A percentile compares a stretch with the other conserved stretches of the same genome.
Conservation (phyloP, 2,329 filamentous ascomycete genomes). For the Diplocarpon mali region DNA sequence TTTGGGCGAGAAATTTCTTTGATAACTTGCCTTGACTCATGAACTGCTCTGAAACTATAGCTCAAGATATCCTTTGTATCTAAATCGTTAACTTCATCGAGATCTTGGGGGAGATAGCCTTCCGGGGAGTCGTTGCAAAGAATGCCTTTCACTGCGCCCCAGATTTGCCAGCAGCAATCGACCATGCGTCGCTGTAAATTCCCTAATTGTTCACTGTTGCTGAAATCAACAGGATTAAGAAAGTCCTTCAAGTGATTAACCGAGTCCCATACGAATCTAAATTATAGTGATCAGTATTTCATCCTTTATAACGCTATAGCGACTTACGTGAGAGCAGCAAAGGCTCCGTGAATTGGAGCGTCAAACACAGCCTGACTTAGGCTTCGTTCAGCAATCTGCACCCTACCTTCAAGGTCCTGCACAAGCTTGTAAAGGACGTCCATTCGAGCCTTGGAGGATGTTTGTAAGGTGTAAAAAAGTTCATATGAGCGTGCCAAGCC, state of each 20-base stretch:
- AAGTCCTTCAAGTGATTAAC: constrained; percentile 6
- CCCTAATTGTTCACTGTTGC: constrained; percentile 6
- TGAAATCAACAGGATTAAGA: neutral
- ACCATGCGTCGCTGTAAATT: constrained; percentile 43
- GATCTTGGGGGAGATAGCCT: constrained; percentile 67
- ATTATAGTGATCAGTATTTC: neutral
- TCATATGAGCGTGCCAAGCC: constrained; percentile 71
- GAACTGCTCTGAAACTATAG: constrained; percentile 90
- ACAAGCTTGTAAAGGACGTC: constrained; percentile 48
- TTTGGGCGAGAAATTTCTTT: neutral
- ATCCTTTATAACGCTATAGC: neutral
- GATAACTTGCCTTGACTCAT: constrained; percentile 69
- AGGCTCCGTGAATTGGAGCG: constrained; percentile 57
- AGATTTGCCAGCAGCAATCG: constrained; percentile 54
- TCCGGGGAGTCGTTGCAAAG: constrained; percentile 93
- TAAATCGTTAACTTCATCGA: constrained; percentile 59
- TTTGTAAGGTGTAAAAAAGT: constrained; percentile 51
- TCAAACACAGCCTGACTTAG: constrained; percentile 55
- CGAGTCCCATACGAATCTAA: constrained; percentile 22
- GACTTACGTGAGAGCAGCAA: constrained; percentile 51
- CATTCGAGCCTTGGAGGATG: constrained; percentile 32
- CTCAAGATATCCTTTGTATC: constrained; percentile 84
- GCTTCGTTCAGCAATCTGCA: constrained; percentile 50
- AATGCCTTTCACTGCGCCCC: constrained; percentile 63
- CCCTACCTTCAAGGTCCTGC: constrained; percentile 50